A percentile compares a stretch with the other conserved stretches of the same genome.
phyloP scores from a whole-genome alignment of 257 asterid genomes.

The Fraxinus excelsior region DNA sequence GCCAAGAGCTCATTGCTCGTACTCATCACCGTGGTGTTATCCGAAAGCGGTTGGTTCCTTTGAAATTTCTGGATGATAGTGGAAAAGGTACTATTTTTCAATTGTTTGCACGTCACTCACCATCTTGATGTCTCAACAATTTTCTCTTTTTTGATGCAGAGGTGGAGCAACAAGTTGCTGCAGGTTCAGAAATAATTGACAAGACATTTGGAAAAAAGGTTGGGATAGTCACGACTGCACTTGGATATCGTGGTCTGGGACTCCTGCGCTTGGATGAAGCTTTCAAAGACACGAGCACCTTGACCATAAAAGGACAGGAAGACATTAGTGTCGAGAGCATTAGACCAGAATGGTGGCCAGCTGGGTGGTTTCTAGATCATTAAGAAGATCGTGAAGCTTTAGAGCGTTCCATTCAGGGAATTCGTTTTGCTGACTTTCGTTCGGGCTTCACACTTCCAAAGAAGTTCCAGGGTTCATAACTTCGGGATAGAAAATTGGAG shows the following conservation, averaged over 20 bases:
- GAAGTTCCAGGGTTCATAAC: background rate
- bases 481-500: background rate
- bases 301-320: conserved; percentile 56
- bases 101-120: background rate
- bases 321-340: conserved; percentile 58
- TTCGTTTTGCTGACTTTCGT: background rate
- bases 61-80: conserved; percentile 49
- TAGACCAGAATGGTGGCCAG: conserved; percentile 91
- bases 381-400: conserved; percentile 41
- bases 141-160: conserved; percentile 37
- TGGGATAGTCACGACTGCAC: conserved; percentile 71
- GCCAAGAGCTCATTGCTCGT: conserved; percentile 93
- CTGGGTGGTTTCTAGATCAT: conserved; percentile 59
- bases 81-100: conserved; percentile 53
- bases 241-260: conserved; percentile 76
- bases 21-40: conserved; percentile 88
- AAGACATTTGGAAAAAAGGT: conserved; percentile 54
- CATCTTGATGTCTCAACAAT: background rate
- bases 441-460: background rate
- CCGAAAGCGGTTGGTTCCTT: conserved; percentile 77
- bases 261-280: conserved; percentile 65
- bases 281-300: conserved; percentile 41
- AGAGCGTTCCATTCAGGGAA: conserved; percentile 6
- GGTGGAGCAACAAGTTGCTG: conserved; percentile 57
- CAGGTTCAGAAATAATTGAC: conserved; percentile 59